These are phyloP conservation scores for Phytophthora tubulina DNA, from an alignment of 352 stramenopile genomes.

Conservation along the genomic window DNA sequence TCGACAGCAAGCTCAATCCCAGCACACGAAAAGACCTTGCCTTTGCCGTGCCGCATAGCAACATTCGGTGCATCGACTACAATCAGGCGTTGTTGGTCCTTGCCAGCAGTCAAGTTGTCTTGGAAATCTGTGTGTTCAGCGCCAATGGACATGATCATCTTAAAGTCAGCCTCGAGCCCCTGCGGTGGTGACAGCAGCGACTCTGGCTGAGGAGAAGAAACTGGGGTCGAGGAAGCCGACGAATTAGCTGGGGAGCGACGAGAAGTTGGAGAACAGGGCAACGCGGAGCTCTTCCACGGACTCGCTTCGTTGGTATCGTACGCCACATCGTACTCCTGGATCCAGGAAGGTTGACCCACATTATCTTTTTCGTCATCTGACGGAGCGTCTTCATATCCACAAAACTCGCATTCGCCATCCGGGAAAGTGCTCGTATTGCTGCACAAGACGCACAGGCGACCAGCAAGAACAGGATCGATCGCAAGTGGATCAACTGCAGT, in stretches of 20 bases:
- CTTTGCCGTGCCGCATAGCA: slow-evolving; percentile 82
- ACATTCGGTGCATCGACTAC: slow-evolving; percentile 83
- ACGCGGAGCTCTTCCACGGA: background rate
- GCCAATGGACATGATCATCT: slow-evolving; percentile 57
- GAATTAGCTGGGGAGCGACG: background rate
- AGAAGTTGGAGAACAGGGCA: background rate
- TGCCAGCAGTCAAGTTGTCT: slow-evolving; percentile 19
- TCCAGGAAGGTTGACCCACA: slow-evolving; percentile 15
- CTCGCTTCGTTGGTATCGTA: slow-evolving; percentile 22
- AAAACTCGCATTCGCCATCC: slow-evolving; percentile 49
- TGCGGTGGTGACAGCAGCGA: slow-evolving; percentile 12
- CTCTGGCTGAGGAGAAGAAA: slow-evolving; percentile 11
- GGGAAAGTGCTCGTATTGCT: slow-evolving; percentile 50
- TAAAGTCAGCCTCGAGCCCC: slow-evolving; percentile 40
- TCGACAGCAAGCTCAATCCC: slow-evolving; percentile 78
- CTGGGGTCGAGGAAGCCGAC: background rate
- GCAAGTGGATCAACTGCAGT: slow-evolving; percentile 24
- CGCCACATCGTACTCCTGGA: slow-evolving; percentile 20
- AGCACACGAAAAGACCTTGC: slow-evolving; percentile 78
- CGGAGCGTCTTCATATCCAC: slow-evolving; percentile 47
- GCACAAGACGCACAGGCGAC: slow-evolving; percentile 45
- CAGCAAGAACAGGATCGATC: slow-evolving; percentile 20
- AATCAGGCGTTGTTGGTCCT: slow-evolving; percentile 57
- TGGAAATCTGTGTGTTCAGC: slow-evolving; percentile 43
- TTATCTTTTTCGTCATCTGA: slow-evolving; percentile 20